phyloP scores from a whole-genome alignment of 306 rosid genomes.

The Aeschynomene evenia region DNA sequence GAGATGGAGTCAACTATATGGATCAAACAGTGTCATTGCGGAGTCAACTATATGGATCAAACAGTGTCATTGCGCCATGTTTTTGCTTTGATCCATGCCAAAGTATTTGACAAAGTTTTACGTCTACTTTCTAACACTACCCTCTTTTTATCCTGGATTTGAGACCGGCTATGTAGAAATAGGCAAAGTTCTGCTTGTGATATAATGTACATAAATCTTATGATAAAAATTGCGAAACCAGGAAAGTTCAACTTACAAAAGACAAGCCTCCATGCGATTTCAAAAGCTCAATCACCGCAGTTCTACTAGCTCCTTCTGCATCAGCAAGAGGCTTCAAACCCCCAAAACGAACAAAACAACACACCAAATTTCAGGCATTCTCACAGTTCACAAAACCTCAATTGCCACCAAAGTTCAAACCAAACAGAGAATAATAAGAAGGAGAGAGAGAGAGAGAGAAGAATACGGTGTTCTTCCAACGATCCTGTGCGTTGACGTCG shows the following conservation, averaged over 20 bases:
- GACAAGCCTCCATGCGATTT: conserved; percentile 79
- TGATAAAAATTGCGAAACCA: neutral
- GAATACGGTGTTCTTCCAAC: conserved; percentile 87
- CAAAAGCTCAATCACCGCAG: conserved; percentile 60
- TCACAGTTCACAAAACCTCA: neutral
- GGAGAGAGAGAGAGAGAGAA: neutral
- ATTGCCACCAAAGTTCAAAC: conserved; percentile 3
- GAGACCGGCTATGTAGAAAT: no score
- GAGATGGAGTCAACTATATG: no score
- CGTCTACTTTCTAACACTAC: no score
- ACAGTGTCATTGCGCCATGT: no score
- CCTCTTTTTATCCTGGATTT: no score
- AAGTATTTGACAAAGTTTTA: no score
- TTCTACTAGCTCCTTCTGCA: conserved; percentile 84
- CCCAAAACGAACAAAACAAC: neutral
- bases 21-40: no score
- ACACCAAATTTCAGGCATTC: conserved; percentile 7
- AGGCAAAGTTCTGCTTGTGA: neutral
- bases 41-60: no score
- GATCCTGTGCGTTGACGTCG: conserved; percentile 92
- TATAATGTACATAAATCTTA: neutral
- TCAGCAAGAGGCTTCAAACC: conserved; percentile 79
- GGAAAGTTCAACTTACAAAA: conserved; percentile 51
- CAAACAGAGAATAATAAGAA: neutral
- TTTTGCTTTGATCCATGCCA: no score